phyloP scores from a whole-genome alignment of 495 filamentous ascomycete genomes.

The Aspergillus nidulans region DNA sequence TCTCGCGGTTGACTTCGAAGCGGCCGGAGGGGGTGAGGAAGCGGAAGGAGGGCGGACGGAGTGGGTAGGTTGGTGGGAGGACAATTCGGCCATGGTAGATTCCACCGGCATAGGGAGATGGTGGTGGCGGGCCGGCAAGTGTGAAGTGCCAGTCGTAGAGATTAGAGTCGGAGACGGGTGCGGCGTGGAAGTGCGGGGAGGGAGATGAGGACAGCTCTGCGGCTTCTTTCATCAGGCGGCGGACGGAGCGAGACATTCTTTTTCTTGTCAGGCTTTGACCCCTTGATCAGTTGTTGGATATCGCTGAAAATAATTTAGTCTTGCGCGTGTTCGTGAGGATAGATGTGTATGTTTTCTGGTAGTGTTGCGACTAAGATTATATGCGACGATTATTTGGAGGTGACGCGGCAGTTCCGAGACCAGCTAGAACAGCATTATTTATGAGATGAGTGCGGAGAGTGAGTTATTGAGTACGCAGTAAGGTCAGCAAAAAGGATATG shows the following conservation, averaged over 20 bases:
- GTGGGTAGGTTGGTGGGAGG: constrained; percentile 81
- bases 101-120: constrained; percentile 70
- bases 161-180: constrained; percentile 71
- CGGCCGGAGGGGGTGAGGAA: constrained; percentile 89
- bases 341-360: background rate
- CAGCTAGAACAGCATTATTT: background rate
- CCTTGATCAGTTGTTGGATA: background rate
- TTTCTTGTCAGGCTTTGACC: background rate
- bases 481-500: background rate
- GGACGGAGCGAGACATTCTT: constrained; percentile 40
- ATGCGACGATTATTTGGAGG: background rate
- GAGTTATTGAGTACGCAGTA: background rate
- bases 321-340: background rate
- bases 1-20: constrained; percentile 96
- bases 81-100: constrained; percentile 96
- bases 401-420: background rate
- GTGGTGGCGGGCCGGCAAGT: constrained; percentile 77
- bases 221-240: constrained; percentile 70
- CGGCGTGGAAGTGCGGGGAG: constrained; percentile 75
- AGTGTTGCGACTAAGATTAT: background rate
- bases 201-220: constrained; percentile 72
- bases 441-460: background rate
- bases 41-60: constrained; percentile 86
- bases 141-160: constrained; percentile 99
- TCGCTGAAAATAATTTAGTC: too few relatives aligned